Evolutionary conservation across 2,329 filamentous ascomycete species (phyloP).

Genomic region (Colletotrichum gigasporum): DNA sequence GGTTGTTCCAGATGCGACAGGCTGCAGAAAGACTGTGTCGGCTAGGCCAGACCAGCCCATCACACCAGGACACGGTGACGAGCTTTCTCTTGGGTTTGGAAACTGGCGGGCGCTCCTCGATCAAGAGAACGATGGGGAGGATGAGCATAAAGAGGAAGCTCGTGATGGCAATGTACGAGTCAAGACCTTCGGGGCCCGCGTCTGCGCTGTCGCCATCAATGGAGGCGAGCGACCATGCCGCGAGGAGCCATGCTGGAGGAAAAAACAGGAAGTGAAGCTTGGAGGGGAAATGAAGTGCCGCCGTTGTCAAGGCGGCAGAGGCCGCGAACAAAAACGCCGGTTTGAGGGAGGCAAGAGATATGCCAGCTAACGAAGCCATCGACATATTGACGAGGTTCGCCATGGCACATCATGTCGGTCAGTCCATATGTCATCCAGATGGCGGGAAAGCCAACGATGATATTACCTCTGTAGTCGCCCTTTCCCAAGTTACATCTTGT

Average conservation of each 20-base stretch:
- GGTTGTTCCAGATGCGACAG: slow-evolving; percentile 9
- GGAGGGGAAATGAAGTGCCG: not conserved
- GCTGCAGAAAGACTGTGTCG: not conserved
- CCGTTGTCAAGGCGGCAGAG: not conserved
- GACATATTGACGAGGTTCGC: too few species aligned
- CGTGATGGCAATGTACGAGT: not conserved
- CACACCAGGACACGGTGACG: not conserved
- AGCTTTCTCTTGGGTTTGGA: not conserved
- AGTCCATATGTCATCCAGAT: too few species aligned
- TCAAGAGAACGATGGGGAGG: not conserved
- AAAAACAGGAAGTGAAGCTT: not conserved
- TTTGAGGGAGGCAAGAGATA: too few species aligned
- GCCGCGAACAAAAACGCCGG: not conserved
- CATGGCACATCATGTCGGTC: too few species aligned
- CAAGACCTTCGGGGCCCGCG: not conserved
- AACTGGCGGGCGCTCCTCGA: not conserved
- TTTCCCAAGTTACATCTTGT: too few species aligned
- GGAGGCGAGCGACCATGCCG: not conserved
- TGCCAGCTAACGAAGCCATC: too few species aligned
- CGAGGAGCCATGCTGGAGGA: not conserved
- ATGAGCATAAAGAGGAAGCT: not conserved
- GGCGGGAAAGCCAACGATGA: too few species aligned
- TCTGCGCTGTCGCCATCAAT: not conserved
- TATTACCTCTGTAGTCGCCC: too few species aligned
- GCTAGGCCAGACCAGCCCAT: not conserved